Percentiles rank a stretch among this genome's conserved stretches.
Conservation (phyloP, 768 basidiomycete genomes). For the Termitomyces sp. region DNA sequence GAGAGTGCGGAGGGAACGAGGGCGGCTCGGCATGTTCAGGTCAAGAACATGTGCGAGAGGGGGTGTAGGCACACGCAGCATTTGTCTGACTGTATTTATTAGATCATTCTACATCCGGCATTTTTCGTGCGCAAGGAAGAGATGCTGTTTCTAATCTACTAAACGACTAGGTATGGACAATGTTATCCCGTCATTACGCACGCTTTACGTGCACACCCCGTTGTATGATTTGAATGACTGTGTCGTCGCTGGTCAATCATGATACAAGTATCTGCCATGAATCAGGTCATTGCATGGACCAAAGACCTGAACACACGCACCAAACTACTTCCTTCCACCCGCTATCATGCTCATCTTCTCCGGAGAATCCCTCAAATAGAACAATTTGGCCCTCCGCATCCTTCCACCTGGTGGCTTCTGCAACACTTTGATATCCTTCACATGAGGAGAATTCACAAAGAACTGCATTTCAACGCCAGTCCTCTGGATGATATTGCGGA, state of each 20-base stretch:
- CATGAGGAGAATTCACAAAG: slow-evolving; percentile 79
- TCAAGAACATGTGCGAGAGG: slow-evolving; percentile 10
- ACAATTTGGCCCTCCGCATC: slow-evolving; percentile 77
- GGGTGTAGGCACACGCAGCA: slow-evolving; percentile 3
- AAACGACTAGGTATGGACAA: not conserved
- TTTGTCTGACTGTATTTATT: slow-evolving; percentile 14
- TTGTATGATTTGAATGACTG: not conserved
- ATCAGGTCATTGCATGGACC: not conserved
- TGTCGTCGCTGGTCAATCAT: not conserved
- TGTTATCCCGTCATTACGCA: not conserved
- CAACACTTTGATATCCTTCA: slow-evolving; percentile 85
- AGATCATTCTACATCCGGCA: slow-evolving; percentile 14
- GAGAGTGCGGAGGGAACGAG: slow-evolving; percentile 56
- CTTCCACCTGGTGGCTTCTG: slow-evolving; percentile 58
- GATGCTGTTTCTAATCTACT: not conserved
- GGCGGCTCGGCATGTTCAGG: slow-evolving; percentile 43
- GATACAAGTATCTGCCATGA: not conserved
- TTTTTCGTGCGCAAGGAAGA: not conserved
- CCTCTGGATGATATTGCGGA: slow-evolving; percentile 88
- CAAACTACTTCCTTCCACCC: slow-evolving; percentile 34
- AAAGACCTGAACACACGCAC: slow-evolving; percentile 5
- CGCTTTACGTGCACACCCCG: not conserved
- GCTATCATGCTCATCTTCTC: slow-evolving; percentile 81
- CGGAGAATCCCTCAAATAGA: slow-evolving; percentile 78
- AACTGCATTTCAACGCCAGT: slow-evolving; percentile 94